phyloP scores from a whole-genome alignment of 495 filamentous ascomycete genomes.

The Penicillium samsonianum region DNA sequence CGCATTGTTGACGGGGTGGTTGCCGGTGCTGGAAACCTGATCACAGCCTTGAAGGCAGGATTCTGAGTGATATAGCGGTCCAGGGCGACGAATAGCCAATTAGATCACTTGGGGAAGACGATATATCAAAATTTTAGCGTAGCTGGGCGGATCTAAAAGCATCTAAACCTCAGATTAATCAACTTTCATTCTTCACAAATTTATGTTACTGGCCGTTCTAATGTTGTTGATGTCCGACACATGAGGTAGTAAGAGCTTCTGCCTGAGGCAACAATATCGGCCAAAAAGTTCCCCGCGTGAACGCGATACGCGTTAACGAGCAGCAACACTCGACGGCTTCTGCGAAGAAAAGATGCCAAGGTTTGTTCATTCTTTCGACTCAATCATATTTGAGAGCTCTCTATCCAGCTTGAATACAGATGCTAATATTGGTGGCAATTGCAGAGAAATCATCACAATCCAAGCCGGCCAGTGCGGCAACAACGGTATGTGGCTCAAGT shows the following conservation, averaged over 20 bases:
- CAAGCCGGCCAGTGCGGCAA: constrained; percentile 99
- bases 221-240: constrained; percentile 20
- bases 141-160: neutral
- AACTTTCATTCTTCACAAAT: neutral
- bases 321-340: constrained; percentile 30
- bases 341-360: constrained; percentile 45
- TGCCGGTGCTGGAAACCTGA: constrained; percentile 71
- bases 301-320: constrained; percentile 45
- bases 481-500: constrained; percentile 67
- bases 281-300: constrained; percentile 38
- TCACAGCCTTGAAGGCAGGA: constrained; percentile 43
- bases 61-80: constrained; percentile 28
- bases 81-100: neutral
- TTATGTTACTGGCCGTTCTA: neutral
- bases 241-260: constrained; percentile 6
- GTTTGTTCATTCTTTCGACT: constrained; percentile 25
- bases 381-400: neutral
- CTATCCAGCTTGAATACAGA: neutral
- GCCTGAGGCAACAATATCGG: constrained; percentile 35
- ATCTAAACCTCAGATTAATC: neutral
- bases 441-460: constrained; percentile 97
- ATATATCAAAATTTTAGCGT: neutral
- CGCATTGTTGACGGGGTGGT: constrained; percentile 83
- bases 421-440: constrained; percentile 8
- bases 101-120: neutral